Evolutionary conservation across 805 yeast genomes (phyloP).

Genomic region (Isabelozyma heimii): DNA sequence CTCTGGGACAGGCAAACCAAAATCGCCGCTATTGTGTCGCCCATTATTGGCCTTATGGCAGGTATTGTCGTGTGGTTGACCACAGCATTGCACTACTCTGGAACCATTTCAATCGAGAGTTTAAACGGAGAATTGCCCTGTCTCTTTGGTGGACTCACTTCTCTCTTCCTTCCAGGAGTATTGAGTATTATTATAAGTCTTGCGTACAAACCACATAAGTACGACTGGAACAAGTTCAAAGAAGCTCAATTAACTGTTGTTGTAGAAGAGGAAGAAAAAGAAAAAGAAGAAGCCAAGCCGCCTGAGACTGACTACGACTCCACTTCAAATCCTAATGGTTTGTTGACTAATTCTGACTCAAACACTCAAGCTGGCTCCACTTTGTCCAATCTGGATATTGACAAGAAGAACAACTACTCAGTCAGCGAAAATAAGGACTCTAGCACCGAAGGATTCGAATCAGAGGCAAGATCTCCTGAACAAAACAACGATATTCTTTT

Average conservation of each 20-base stretch:
- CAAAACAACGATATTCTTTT: conserved; percentile 6
- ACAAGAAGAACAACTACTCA: not conserved
- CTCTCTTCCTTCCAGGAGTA: conserved; percentile 31
- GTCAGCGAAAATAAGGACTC: conserved; percentile 2
- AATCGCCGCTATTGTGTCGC: conserved; percentile 28
- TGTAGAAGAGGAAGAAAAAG: conserved; percentile 6
- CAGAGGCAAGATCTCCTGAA: conserved; percentile 1
- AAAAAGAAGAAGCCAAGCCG: not conserved
- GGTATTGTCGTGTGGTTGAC: conserved; percentile 32
- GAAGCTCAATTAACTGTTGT: conserved; percentile 15
- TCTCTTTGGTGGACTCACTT: conserved; percentile 30
- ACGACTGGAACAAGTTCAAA: conserved; percentile 26
- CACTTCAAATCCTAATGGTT: not conserved
- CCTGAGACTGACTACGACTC: not conserved
- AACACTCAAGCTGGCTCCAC: not conserved
- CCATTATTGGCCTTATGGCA: conserved; percentile 24
- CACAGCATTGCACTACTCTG: conserved; percentile 25
- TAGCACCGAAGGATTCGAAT: not conserved
- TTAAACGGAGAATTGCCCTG: conserved; percentile 32
- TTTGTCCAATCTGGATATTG: not conserved
- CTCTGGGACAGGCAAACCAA: conserved; percentile 30
- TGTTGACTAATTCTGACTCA: not conserved
- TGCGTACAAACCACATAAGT: conserved; percentile 20
- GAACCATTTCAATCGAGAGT: conserved; percentile 21
- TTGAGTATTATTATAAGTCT: conserved; percentile 23